Conservation (phyloP, 2,329 filamentous ascomycete species). For the Colletotrichum sp. region DNA sequence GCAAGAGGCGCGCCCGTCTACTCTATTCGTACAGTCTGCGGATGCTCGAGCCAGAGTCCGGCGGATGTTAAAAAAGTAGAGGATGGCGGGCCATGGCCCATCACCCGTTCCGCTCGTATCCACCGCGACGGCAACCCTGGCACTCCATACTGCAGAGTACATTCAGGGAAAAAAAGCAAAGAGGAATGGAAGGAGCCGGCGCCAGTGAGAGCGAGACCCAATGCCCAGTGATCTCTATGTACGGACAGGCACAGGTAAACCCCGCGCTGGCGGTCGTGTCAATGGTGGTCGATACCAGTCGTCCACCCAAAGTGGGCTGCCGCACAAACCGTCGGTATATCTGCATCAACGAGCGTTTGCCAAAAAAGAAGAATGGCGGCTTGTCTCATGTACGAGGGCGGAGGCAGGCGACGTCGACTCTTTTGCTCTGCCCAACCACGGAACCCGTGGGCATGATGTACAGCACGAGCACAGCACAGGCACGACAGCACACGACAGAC, state of each 20-base stretch:
- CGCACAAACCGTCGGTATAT: not conserved
- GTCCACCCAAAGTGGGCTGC: not conserved
- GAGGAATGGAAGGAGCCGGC: not conserved
- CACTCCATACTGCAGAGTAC: not conserved
- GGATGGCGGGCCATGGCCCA: not conserved
- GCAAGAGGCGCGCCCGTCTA: not conserved
- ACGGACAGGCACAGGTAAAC: not conserved
- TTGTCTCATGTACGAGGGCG: not conserved
- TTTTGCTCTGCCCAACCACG: not conserved
- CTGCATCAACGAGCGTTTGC: not conserved
- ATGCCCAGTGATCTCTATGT: not conserved
- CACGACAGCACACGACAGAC: not conserved
- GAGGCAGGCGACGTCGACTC: not conserved
- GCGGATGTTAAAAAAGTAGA: not conserved
- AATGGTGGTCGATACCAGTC: not conserved
- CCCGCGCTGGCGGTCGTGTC: not conserved
- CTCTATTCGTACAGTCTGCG: not conserved
- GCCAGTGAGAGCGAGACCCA: not conserved
- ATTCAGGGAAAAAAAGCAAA: not conserved
- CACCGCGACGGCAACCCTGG: slow-evolving; percentile 8
- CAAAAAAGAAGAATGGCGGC: not conserved
- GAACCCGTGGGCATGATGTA: not conserved
- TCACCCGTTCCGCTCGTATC: not conserved
- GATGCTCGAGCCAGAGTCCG: not conserved
- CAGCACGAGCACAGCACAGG: not conserved